Base-by-base conservation (phyloP, 345 rosid genomes). In the Noccaea caerulescens region DNA sequence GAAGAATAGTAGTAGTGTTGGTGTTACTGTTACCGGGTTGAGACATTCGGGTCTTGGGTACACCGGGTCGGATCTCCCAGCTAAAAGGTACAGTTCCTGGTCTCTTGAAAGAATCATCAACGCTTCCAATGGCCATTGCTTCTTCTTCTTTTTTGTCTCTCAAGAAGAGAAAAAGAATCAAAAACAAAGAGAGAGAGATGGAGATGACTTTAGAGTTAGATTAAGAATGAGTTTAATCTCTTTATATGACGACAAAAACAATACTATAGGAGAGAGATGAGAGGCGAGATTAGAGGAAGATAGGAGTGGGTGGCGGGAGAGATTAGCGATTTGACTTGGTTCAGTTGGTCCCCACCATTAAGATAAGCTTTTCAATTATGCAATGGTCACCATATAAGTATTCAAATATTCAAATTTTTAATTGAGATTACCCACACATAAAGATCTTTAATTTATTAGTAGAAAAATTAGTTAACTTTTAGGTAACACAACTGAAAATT, bases 11-110 rank as follows among this genome's bases (percentile, higher is more conserved):
- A 4, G 60, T 20, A 20, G 23, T 20, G 23, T 20, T 20, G 30
- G 30, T 27, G 30, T 27, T 27, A 27, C 30, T 50, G 18, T 51
- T 51, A 3, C 14, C 54, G 68, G 67, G 65, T 66, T 58, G 52
- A 52, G 72, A 23, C 36, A 66, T 6, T 8, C 34, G 72, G 76
- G 71, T 69, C 68, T 87, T 90, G 73, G 98, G 98, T 3, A 93
- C 92, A 7, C 98, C 98, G 18, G 98, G 97, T 62, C 98, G 92
- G 82, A 89, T 80, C 87, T 93, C 98, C 98, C 97, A 93, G 69
- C 91, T 91, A 80, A 93, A 93, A 3, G 97, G 98, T 51, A 91
- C 47, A 0, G 91, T 73, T 51, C 97, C 98, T 1, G 94, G 90
- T 66, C 85, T 83, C 73, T 64, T 87, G 82, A 84, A 91, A 8